Base-by-base conservation (phyloP, 345 rosid genomes). In the Hypericum androsaemum region DNA sequence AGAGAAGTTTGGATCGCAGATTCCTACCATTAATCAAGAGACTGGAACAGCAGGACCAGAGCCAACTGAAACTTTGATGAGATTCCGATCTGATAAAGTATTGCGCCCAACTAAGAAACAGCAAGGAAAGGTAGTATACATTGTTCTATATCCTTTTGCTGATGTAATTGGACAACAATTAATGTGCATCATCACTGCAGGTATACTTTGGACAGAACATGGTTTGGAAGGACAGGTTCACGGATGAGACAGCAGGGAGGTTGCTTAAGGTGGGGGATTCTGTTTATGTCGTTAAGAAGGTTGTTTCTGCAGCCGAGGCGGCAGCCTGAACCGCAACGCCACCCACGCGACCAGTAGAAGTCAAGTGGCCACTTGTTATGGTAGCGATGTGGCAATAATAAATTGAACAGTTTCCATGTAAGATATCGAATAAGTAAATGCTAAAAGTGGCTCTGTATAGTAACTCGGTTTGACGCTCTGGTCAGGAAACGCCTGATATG, bases 201-300 rank as follows among this genome's bases (percentile, higher is more conserved):
- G 53, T 79, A 43, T 90, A 74, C 78, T 82, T 90, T 43, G 98
- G 98, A 47, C 89, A 80, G 72, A 79, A 82, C 78, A 42, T 90
- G 60, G 78, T 90, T 40, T 82, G 87, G 77, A 80, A 82, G 67
- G 79, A 82, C 53, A 51, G 9, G 54, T 22, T 37, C 5, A 37
- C 40, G 0, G 64, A 41, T 47, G 16, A 15, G 22, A 81, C 65
- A 36, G 71, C 55, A 39, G 80, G 80, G 32, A 77, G 68, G 42
- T 46, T 73, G 15, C 58, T 90, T 39, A 71, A 76, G 43, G 75
- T 84, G 8, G 95, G 92, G 57, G 96, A 90, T 77, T 66, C 85
- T 48, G 66, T 90, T 50, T 35, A 58, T 43, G 86, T 80, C 16
- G 38, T 79, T 12, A 66, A 59, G 71, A 73, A 74, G 59, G 80